Conservation (phyloP, 1,284 basidiomycete genomes). For the Ustilago xerochloae region DNA sequence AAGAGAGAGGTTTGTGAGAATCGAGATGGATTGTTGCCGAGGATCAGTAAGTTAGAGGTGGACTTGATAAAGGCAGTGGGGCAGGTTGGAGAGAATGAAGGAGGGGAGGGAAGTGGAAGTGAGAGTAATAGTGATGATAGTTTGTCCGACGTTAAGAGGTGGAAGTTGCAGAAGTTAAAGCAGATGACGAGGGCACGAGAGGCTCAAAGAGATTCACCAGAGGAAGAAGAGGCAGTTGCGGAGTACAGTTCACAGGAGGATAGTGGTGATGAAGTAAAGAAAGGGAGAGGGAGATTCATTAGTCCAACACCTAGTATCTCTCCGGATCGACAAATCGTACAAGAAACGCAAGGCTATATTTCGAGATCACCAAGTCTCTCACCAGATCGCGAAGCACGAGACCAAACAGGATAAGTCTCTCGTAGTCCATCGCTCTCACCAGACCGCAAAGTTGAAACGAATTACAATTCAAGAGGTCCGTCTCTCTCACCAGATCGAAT, state of each 20-base stretch:
- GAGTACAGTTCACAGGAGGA: slow-evolving; percentile 59
- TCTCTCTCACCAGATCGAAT: neutral
- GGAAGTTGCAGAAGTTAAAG: slow-evolving; percentile 30
- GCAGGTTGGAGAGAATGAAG: neutral
- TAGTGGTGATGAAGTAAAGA: slow-evolving; percentile 70
- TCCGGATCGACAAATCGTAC: slow-evolving; percentile 21
- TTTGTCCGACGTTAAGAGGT: slow-evolving; percentile 19
- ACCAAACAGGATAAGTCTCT: slow-evolving; percentile 60
- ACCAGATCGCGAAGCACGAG: slow-evolving; percentile 1
- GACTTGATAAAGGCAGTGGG: slow-evolving; percentile 73
- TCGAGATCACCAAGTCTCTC: slow-evolving; percentile 22
- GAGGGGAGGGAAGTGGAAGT: neutral
- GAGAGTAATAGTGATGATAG: slow-evolving; percentile 33
- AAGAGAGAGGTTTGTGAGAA: slow-evolving; percentile 90
- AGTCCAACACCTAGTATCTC: slow-evolving; percentile 30
- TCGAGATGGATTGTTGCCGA: slow-evolving; percentile 79
- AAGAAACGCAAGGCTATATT: slow-evolving; percentile 20
- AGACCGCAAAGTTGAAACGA: slow-evolving; percentile 33
- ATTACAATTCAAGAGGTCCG: neutral
- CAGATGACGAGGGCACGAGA: neutral
- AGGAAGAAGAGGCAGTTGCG: slow-evolving; percentile 8
- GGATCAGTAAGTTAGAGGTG: slow-evolving; percentile 78
- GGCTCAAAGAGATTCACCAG: neutral
- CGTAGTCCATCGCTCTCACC: slow-evolving; percentile 67
- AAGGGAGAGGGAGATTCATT: slow-evolving; percentile 13